These are phyloP conservation scores for Linum tenue DNA, from an alignment of 345 rosid genomes.

Conservation along the genomic window DNA sequence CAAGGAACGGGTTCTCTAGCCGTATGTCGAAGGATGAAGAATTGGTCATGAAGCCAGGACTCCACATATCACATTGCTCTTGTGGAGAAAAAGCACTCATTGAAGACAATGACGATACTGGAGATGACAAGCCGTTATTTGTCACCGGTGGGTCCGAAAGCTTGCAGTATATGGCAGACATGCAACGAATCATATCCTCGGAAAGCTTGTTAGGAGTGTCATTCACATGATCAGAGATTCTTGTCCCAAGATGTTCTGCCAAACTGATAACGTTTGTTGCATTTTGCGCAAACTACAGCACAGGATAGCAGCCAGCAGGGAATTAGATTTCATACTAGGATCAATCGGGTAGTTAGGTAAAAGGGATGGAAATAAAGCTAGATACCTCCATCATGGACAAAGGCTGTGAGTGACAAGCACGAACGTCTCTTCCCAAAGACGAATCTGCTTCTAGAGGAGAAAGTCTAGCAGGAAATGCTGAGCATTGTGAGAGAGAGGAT, in stretches of 20 bases:
- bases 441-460: slow-evolving; percentile 51
- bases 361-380: background rate
- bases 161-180: slow-evolving; percentile 83
- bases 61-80: slow-evolving; percentile 66
- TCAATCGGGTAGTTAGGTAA: background rate
- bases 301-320: slow-evolving; percentile 12
- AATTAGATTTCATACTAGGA: slow-evolving; percentile 12
- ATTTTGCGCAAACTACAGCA: slow-evolving; percentile 58
- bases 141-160: slow-evolving; percentile 74
- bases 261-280: slow-evolving; percentile 66
- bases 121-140: slow-evolving; percentile 61
- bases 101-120: slow-evolving; percentile 69
- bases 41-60: slow-evolving; percentile 67
- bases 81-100: slow-evolving; percentile 61
- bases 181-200: slow-evolving; percentile 90
- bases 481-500: slow-evolving; percentile 66
- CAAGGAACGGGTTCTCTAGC: slow-evolving; percentile 76
- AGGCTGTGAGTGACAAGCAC: slow-evolving; percentile 80
- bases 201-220: slow-evolving; percentile 85
- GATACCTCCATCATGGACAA: slow-evolving; percentile 67
- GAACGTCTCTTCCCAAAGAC: slow-evolving; percentile 44
- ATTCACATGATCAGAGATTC: slow-evolving; percentile 79
- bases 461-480: slow-evolving; percentile 38
- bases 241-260: slow-evolving; percentile 91
- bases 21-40: slow-evolving; percentile 67